Conservation (phyloP, 306 rosid species). For the Argentina anserina region DNA sequence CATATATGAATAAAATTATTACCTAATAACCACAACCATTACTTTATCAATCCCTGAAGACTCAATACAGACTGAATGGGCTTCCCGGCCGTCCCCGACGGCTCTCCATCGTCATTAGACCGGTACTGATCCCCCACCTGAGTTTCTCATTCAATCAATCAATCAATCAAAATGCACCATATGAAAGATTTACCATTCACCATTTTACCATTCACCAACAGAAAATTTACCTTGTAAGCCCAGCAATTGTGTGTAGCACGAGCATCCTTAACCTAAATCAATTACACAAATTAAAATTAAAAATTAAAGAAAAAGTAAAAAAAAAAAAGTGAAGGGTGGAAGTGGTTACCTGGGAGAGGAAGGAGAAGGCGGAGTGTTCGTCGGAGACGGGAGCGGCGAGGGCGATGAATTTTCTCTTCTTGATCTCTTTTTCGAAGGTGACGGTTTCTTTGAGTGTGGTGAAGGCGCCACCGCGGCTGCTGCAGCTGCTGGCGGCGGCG, state of each 20-base stretch:
- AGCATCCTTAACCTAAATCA: conserved; percentile 65
- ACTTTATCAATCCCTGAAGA: conserved; percentile 91
- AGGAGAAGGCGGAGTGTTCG: conserved; percentile 71
- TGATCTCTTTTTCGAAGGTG: conserved; percentile 60
- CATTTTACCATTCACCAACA: too few relatives aligned
- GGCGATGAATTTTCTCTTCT: conserved; percentile 93
- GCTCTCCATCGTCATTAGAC: conserved; percentile 94
- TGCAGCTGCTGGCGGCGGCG: conserved; percentile 27
- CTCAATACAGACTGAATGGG: conserved; percentile 74
- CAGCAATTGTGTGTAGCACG: conserved; percentile 92
- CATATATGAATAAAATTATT: neutral
- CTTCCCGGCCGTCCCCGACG: conserved; percentile 93
- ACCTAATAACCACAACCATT: conserved; percentile 97
- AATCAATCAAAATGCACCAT: neutral
- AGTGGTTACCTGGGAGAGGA: conserved; percentile 62
- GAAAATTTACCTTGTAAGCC: conserved; percentile 71
- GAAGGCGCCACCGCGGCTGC: conserved; percentile 42
- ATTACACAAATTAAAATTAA: neutral
- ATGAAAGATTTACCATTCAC: neutral
- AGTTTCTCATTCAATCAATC: neutral
- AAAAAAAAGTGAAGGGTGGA: neutral
- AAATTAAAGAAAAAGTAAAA: neutral
- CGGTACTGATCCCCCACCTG: conserved; percentile 92
- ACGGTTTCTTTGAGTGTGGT: conserved; percentile 63
- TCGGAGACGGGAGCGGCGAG: conserved; percentile 67